A percentile compares a stretch with the other conserved stretches of the same genome.
Conservation (phyloP, 2,329 filamentous ascomycete species). For the Ophiostoma sp. region DNA sequence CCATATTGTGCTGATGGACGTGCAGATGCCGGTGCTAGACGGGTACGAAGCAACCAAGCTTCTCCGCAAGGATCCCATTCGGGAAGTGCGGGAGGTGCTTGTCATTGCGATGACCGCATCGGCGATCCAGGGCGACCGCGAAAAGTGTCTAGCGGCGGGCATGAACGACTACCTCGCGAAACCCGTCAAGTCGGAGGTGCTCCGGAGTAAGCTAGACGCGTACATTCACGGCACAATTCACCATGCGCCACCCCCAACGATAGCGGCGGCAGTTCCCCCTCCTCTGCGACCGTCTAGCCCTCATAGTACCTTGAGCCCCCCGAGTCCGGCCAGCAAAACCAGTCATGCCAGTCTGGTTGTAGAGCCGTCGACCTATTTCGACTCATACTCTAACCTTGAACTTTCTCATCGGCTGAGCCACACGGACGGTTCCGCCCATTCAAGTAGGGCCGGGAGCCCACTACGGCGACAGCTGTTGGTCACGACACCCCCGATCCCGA, state of each 20-base stretch:
- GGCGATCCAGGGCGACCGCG: slow-evolving; percentile 87
- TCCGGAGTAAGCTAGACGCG: slow-evolving; percentile 72
- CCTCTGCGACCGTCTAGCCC: neutral
- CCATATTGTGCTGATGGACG: slow-evolving; percentile 90
- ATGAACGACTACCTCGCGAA: slow-evolving; percentile 99
- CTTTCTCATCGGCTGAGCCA: neutral
- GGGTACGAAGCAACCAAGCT: slow-evolving; percentile 86
- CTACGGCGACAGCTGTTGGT: slow-evolving; percentile 7
- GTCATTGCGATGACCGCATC: slow-evolving; percentile 97
- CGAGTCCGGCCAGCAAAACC: neutral
- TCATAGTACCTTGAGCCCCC: neutral
- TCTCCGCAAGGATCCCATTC: slow-evolving; percentile 69
- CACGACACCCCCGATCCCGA: neutral
- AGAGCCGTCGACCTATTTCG: neutral
- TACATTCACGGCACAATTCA: slow-evolving; percentile 42
- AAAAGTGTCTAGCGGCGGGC: slow-evolving; percentile 90
- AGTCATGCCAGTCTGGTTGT: neutral
- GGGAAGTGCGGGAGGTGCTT: slow-evolving; percentile 73
- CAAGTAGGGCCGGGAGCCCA: slow-evolving; percentile 8
- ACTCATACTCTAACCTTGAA: neutral
- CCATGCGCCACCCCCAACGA: slow-evolving; percentile 31
- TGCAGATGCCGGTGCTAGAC: slow-evolving; percentile 91
- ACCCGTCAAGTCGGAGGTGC: slow-evolving; percentile 80
- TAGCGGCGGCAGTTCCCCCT: neutral
- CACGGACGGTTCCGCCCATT: neutral